Conservation (phyloP, 2,329 filamentous ascomycete species). For the Trichophyton benhamiae region DNA sequence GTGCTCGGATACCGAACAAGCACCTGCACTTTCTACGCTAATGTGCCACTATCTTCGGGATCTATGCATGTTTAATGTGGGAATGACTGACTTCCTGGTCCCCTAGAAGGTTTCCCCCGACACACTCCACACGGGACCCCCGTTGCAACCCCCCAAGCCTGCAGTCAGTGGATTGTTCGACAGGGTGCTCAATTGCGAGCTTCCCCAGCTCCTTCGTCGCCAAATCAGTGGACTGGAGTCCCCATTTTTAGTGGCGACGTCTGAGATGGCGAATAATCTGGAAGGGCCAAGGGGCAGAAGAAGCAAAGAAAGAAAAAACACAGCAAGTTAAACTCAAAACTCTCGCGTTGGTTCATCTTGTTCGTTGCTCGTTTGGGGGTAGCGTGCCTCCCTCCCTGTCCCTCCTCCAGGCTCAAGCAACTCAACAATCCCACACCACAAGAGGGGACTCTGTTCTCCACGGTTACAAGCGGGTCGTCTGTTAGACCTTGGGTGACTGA, state of each 20-base stretch:
- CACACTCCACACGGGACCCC: slow-evolving; percentile 2
- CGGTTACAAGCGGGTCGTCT: slow-evolving; percentile 12
- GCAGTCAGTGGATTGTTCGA: background rate
- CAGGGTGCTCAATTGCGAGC: background rate
- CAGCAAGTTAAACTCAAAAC: background rate
- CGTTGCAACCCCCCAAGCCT: slow-evolving; percentile 2
- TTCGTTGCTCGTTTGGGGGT: slow-evolving; percentile 1
- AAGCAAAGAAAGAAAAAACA: background rate
- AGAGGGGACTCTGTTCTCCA: background rate
- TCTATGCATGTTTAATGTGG: background rate
- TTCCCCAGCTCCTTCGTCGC: background rate
- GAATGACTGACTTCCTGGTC: slow-evolving; percentile 1
- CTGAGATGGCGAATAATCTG: background rate
- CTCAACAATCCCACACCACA: background rate
- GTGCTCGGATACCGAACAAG: background rate
- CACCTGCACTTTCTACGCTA: background rate
- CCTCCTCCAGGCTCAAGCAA: slow-evolving; percentile 1
- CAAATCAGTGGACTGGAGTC: background rate
- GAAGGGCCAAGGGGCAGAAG: background rate
- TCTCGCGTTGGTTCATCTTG: background rate
- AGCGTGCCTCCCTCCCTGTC: slow-evolving; percentile 1
- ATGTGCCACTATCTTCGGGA: slow-evolving; percentile 4
- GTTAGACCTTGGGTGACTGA: background rate
- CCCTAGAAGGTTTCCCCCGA: slow-evolving; percentile 1
- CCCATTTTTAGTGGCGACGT: background rate